Evolutionary conservation across 495 filamentous ascomycete species (phyloP).

Genomic region (Trichoderma reesei): DNA sequence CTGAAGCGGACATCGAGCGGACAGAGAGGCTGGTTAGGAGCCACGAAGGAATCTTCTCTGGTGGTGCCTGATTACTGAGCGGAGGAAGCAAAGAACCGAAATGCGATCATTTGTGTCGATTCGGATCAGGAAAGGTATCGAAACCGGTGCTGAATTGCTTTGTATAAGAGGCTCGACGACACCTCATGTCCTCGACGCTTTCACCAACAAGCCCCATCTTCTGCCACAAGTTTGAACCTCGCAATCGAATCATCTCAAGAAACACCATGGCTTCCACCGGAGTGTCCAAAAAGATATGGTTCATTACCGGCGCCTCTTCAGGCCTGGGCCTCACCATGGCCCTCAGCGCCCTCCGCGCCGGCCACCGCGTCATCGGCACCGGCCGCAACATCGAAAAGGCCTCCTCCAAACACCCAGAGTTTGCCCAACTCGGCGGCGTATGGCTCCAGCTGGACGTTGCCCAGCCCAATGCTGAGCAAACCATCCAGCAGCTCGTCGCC

Average conservation of each 20-base stretch:
- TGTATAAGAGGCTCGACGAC: too few relatives aligned
- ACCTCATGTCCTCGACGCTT: not conserved
- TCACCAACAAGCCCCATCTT: not conserved
- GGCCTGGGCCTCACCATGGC: conserved; percentile 45
- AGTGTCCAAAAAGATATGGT: conserved; percentile 26
- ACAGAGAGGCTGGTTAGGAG: not conserved
- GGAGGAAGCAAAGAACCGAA: not conserved
- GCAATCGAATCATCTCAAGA: not conserved
- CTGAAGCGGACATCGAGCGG: not conserved
- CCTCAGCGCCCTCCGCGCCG: conserved; percentile 34
- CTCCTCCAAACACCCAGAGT: conserved; percentile 22
- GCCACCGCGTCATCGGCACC: conserved; percentile 47
- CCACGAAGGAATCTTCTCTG: not conserved
- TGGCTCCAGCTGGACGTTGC: conserved; percentile 36
- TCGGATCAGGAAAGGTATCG: not conserved
- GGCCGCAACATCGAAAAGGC: conserved; percentile 31
- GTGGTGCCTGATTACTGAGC: not conserved
- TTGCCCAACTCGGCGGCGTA: conserved; percentile 25
- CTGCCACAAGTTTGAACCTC: not conserved
- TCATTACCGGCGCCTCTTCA: conserved; percentile 47
- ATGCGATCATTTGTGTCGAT: not conserved
- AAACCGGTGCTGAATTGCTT: too few relatives aligned
- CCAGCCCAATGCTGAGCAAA: conserved; percentile 22
- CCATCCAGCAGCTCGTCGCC: conserved; percentile 12
- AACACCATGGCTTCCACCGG: not conserved